A percentile compares a stretch with the other conserved stretches of the same genome.
phyloP scores from a whole-genome alignment of 2,329 filamentous ascomycete genomes.

The Fusarium chaquense region DNA sequence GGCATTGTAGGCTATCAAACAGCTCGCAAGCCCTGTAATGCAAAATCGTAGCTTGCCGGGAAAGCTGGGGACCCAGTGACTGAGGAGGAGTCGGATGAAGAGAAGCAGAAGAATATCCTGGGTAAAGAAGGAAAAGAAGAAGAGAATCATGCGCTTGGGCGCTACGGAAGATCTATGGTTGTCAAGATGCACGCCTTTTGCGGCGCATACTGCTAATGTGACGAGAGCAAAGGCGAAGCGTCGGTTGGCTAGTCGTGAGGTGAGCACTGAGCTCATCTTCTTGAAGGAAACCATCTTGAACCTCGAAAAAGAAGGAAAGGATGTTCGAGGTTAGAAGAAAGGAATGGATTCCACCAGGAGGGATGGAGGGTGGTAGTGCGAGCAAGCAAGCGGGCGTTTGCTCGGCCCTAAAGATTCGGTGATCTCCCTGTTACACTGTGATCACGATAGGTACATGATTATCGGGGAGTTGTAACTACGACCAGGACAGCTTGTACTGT shows the following conservation, averaged over 20 bases:
- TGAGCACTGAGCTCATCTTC: slow-evolving; percentile 30
- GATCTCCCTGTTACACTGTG: slow-evolving; percentile 20
- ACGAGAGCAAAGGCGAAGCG: slow-evolving; percentile 51
- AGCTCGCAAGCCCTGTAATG: slow-evolving; percentile 27
- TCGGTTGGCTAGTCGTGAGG: slow-evolving; percentile 47
- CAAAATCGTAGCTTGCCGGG: slow-evolving; percentile 27
- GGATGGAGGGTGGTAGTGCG: neutral
- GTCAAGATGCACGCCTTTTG: slow-evolving; percentile 51
- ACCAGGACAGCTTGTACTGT: neutral
- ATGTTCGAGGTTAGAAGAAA: neutral
- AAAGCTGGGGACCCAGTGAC: slow-evolving; percentile 42
- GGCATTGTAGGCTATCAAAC: slow-evolving; percentile 42
- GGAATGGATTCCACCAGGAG: neutral
- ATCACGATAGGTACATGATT: slow-evolving; percentile 13
- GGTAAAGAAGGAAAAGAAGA: slow-evolving; percentile 53
- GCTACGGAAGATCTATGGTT: slow-evolving; percentile 51
- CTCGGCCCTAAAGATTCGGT: slow-evolving; percentile 10
- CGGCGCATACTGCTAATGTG: slow-evolving; percentile 48
- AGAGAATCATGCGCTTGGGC: slow-evolving; percentile 47
- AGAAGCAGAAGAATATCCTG: slow-evolving; percentile 52
- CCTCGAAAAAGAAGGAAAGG: neutral
- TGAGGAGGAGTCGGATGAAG: slow-evolving; percentile 50
- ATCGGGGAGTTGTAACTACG: neutral
- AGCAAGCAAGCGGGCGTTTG: slow-evolving; percentile 5
- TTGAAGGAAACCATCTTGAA: slow-evolving; percentile 15